These are phyloP conservation scores for Rhynchosporium graminicola DNA, from an alignment of 2,329 filamentous ascomycete species.

Conservation along the genomic window DNA sequence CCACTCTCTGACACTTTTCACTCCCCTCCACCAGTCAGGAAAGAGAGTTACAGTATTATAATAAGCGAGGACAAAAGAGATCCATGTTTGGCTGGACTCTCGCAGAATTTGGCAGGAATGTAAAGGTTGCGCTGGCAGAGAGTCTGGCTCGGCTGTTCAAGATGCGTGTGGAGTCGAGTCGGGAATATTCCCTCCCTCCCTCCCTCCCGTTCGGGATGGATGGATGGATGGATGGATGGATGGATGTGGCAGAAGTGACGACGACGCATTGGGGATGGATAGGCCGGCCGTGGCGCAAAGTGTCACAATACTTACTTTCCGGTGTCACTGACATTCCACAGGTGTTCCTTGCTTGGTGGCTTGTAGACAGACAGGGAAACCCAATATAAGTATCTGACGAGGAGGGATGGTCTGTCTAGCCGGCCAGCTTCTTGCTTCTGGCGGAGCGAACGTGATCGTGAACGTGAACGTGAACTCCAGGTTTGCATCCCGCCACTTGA, in stretches of 20 bases:
- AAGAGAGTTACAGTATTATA: too few species aligned
- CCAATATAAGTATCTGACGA: neutral
- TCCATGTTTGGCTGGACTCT: too few species aligned
- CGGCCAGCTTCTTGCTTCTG: neutral
- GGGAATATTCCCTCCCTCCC: too few species aligned
- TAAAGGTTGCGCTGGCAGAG: too few species aligned
- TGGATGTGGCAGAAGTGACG: slow-evolving; percentile 10
- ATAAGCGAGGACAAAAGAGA: too few species aligned
- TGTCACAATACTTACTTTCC: too few species aligned
- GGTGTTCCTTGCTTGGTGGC: slow-evolving; percentile 10
- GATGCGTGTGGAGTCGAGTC: neutral
- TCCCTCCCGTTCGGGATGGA: too few species aligned
- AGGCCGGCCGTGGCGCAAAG: slow-evolving; percentile 2
- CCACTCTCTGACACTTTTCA: too few species aligned
- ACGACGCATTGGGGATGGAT: neutral
- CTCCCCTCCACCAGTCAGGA: too few species aligned
- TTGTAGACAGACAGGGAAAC: neutral
- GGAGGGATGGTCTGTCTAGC: neutral
- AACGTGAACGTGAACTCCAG: neutral
- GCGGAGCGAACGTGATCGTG: too few species aligned
- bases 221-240: neutral
- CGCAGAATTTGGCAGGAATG: too few species aligned
- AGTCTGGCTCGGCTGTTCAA: neutral
- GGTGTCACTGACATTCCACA: neutral
- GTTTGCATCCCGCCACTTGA: neutral